Conservation (phyloP, 139 green algal species). For the Volvox africanus region DNA sequence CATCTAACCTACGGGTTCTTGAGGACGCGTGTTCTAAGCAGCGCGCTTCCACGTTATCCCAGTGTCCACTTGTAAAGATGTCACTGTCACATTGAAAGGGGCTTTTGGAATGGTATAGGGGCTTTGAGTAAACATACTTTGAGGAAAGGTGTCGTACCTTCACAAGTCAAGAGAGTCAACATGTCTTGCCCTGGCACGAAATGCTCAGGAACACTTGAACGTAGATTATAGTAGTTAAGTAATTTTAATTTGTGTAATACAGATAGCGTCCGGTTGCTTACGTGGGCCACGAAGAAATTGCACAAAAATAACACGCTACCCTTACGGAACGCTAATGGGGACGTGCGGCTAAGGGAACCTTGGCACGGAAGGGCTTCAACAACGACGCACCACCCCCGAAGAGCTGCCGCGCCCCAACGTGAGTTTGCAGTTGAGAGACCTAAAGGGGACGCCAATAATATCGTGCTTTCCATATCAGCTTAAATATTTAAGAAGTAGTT, state of each 20-base stretch:
- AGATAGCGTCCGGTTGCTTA: not conserved
- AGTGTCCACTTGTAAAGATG: no score
- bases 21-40: no score
- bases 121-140: no score
- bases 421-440: slow-evolving; percentile 5
- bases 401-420: slow-evolving; percentile 14
- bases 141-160: no score
- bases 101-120: no score
- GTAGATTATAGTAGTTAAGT: not conserved
- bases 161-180: no score
- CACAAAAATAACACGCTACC: not conserved
- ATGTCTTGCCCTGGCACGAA: no score
- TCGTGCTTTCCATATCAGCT: not conserved
- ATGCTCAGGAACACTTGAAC: no score
- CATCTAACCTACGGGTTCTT: no score
- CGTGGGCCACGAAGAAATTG: not conserved
- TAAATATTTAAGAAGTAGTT: not conserved
- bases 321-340: slow-evolving; percentile 24
- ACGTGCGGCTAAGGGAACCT: not conserved
- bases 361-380: slow-evolving; percentile 8
- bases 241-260: not conserved
- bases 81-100: no score
- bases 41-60: no score
- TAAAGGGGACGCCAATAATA: not conserved
- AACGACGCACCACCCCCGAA: not conserved